Conservation (phyloP, 179 eudicot species). For the Beta corolliflora region DNA sequence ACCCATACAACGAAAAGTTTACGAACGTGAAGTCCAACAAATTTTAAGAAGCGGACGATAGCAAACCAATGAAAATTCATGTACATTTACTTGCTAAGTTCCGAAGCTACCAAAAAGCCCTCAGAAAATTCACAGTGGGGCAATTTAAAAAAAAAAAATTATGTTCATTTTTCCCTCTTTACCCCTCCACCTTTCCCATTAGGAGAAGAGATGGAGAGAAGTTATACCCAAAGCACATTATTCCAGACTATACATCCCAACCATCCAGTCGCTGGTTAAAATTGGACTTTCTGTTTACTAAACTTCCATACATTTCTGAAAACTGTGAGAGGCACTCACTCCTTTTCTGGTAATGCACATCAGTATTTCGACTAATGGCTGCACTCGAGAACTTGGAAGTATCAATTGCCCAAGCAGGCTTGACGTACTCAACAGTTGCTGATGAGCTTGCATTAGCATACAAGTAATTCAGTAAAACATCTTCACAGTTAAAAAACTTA, state of each 20-base stretch:
- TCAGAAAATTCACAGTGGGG: constrained; percentile 20
- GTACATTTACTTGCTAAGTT: constrained; percentile 28
- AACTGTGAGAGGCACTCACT: constrained; percentile 68
- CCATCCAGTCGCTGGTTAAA: constrained; percentile 72
- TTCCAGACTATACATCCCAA: constrained; percentile 77
- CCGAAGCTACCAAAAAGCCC: constrained; percentile 21
- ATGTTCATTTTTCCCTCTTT: neutral
- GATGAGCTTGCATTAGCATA: constrained; percentile 74
- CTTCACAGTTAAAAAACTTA: constrained; percentile 80
- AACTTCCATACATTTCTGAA: constrained; percentile 69
- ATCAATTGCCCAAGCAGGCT: constrained; percentile 86
- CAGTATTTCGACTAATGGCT: constrained; percentile 82
- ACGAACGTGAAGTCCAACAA: neutral
- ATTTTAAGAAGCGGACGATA: neutral
- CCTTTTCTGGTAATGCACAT: constrained; percentile 68
- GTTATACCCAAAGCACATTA: constrained; percentile 19
- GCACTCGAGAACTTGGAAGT: constrained; percentile 81
- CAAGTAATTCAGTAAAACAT: constrained; percentile 84
- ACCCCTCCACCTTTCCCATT: neutral
- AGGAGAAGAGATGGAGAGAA: neutral
- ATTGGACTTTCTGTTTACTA: constrained; percentile 52
- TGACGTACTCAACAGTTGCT: constrained; percentile 71
- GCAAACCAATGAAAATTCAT: constrained; percentile 20
- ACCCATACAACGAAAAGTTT: neutral
- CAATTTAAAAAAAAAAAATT: neutral